phyloP scores from a whole-genome alignment of 345 rosid species.

The Eucalyptus sp. region DNA sequence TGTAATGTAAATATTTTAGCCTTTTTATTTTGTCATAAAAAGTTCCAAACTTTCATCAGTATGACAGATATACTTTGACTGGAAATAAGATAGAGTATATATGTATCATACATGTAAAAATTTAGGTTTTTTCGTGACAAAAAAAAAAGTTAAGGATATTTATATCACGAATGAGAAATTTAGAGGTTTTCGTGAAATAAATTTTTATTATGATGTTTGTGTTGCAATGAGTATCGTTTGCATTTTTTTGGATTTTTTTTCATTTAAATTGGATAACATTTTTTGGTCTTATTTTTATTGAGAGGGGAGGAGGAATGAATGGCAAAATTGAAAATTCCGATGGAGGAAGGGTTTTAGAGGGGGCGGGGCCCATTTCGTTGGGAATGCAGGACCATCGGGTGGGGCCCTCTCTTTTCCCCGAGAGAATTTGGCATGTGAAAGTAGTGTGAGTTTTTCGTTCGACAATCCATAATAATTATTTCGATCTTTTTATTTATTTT shows the following conservation, averaged over 20 bases:
- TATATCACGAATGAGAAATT: too few species aligned
- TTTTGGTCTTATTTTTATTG: background rate
- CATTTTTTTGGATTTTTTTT: too few species aligned
- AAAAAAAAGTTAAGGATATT: too few species aligned
- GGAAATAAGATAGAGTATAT: too few species aligned
- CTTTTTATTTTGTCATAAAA: too few species aligned
- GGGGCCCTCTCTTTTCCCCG: background rate
- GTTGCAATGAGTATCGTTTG: background rate
- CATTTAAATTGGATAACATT: background rate
- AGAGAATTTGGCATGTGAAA: background rate
- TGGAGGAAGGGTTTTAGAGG: background rate
- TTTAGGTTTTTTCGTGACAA: too few species aligned
- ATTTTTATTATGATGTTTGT: background rate
- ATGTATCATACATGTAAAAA: too few species aligned
- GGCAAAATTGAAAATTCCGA: background rate
- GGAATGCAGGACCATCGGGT: background rate
- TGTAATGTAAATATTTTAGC: background rate
- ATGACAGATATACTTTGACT: too few species aligned
- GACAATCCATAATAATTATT: background rate
- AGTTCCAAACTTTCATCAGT: rapidly evolving
- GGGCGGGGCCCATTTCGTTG: background rate
- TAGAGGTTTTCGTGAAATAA: too few species aligned
- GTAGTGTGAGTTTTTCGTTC: background rate
- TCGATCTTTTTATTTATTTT: background rate
- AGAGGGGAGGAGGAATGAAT: background rate